Evolutionary conservation across 495 filamentous ascomycete genomes (phyloP), one percentile per base, ranked within the genome.

Genomic region (Annulohypoxylon bovei): DNA sequence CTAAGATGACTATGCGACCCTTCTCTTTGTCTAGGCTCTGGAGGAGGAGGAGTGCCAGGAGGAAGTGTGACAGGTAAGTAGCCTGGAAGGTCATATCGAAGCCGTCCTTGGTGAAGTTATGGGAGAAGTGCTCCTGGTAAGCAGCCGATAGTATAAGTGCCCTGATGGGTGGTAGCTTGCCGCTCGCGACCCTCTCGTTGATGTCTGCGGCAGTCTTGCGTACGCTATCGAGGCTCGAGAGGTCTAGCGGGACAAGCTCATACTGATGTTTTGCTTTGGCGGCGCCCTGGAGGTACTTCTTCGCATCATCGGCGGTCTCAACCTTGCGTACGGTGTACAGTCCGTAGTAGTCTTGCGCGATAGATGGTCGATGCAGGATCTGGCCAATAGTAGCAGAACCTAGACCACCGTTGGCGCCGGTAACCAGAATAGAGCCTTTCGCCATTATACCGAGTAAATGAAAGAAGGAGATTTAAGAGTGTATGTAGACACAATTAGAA

Each of bases 381-480:
- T 71, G 83, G 78, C 67, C 83, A 70, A 61, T 82, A 79, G 72
- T 84, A 78, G 71, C 83, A 73, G 65, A 84, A 81, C 47, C 88
- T 79, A 83, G 39, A 78, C 74, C 72, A 23, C 74, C 74, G 32
- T 76, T 89, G 46, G 87, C 82, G 18, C 87, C 88, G 8, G 87
- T 90, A 12, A 89, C 72, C 23, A 90, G 62, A 52, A 89, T 81
- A 6, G 86, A 85, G 44, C 75, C 76, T 30, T 75, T 76, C 32
- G 70, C 52, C 75, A 77, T 77, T 52, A 20, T 35, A 23, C 39
- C 3, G 14, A 16, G 5, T 42, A 53, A 22, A 18, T 18, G 11
- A 52, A 33, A 25, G 20, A 33, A 23, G 18, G 16, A 0, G 35
- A 23, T 14, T 28, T 1, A 37, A 42, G 27, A 16, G 4, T 16